Evolutionary conservation across 306 rosid genomes (phyloP).

Genomic region (Arachis stenosperma): DNA sequence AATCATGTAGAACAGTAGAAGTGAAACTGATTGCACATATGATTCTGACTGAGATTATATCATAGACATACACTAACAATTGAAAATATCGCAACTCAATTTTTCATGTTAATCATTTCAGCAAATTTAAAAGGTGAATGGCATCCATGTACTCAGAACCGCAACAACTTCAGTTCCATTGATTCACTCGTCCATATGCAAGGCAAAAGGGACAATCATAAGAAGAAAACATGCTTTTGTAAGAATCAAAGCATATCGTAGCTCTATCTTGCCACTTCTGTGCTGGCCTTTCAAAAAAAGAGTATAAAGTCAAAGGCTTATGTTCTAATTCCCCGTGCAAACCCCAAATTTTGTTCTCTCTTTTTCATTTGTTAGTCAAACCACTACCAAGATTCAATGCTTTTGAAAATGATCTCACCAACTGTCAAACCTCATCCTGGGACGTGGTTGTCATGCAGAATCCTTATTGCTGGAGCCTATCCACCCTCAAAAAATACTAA

Average conservation of each 20-base stretch:
- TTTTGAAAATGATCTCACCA: slow-evolving; percentile 8
- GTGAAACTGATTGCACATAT: too few relatives aligned
- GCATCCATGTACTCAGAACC: background rate
- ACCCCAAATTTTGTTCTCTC: background rate
- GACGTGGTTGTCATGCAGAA: slow-evolving; percentile 21
- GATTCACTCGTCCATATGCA: background rate
- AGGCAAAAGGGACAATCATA: slow-evolving; percentile 21
- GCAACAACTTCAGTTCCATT: slow-evolving; percentile 23
- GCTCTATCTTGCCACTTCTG: slow-evolving; percentile 1
- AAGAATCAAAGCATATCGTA: slow-evolving; percentile 25
- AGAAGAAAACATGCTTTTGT: slow-evolving; percentile 32
- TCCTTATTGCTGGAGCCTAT: background rate
- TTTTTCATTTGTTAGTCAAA: background rate
- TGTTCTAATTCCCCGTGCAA: slow-evolving; percentile 3
- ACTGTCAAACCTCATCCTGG: slow-evolving; percentile 1
- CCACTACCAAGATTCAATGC: background rate
- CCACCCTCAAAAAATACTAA: background rate
- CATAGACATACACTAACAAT: too few relatives aligned
- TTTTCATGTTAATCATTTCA: too few relatives aligned
- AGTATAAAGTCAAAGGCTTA: slow-evolving; percentile 19
- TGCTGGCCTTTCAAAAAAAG: slow-evolving; percentile 8
- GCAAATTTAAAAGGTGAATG: too few relatives aligned
- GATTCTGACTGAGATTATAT: too few relatives aligned
- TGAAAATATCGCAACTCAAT: too few relatives aligned
- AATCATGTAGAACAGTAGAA: too few relatives aligned